Percentiles rank a stretch among this genome's conserved stretches.
These are phyloP conservation scores for Diaporthe citriasiana DNA, from an alignment of 2,329 filamentous ascomycete species.

Conservation along the genomic window DNA sequence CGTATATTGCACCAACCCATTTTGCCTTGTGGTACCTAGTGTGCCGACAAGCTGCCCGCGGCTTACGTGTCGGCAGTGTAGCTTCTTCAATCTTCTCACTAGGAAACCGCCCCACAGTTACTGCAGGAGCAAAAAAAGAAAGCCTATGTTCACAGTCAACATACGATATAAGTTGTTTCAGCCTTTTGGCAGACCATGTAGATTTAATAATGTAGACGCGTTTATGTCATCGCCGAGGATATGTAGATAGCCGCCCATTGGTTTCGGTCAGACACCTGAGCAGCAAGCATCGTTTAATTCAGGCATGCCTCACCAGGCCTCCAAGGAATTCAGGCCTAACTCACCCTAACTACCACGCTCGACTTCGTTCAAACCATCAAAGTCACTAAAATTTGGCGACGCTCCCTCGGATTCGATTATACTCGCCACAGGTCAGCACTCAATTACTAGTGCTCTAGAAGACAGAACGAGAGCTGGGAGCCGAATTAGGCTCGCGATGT, in stretches of 20 bases:
- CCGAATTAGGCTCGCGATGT: neutral
- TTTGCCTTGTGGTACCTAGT: too few species aligned
- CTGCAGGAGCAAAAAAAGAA: too few species aligned
- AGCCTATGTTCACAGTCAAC: too few species aligned
- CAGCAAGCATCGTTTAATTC: too few species aligned
- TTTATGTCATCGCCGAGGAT: neutral
- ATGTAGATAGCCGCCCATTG: neutral
- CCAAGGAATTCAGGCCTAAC: neutral
- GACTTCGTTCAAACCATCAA: neutral
- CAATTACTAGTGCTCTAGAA: neutral
- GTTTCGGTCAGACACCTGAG: neutral
- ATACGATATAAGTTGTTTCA: too few species aligned
- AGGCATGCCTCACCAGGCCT: neutral
- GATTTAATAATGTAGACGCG: neutral
- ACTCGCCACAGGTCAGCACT: neutral
- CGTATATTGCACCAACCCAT: too few species aligned
- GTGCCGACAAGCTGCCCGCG: too few species aligned
- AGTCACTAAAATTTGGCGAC: neutral
- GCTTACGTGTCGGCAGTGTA: too few species aligned
- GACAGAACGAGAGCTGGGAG: slow-evolving; percentile 3
- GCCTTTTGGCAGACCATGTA: too few species aligned
- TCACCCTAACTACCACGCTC: neutral
- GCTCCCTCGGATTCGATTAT: slow-evolving; percentile 2
- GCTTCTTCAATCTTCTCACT: too few species aligned
- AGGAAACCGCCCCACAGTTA: too few species aligned